A percentile compares a stretch with the other conserved stretches of the same genome.
These are phyloP conservation scores for Hemileccinum impolitum DNA, from an alignment of 768 basidiomycete species.

Conservation along the genomic window DNA sequence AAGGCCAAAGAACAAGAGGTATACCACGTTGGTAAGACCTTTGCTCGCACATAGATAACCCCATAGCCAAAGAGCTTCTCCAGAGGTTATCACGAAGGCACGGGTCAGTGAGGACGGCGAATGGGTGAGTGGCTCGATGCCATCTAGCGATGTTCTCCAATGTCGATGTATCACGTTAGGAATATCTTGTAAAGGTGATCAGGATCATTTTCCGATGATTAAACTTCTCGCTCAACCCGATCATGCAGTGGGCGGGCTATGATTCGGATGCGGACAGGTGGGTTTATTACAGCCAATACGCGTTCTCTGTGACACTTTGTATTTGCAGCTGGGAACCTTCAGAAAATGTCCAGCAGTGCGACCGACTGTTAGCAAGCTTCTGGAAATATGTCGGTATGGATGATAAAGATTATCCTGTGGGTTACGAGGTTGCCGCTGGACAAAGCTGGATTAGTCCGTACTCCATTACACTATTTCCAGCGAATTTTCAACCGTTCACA, in stretches of 20 bases:
- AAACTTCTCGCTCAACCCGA: constrained; percentile 3
- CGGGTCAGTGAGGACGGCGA: constrained; percentile 45
- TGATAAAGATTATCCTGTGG: constrained; percentile 49
- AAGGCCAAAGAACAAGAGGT: constrained; percentile 30
- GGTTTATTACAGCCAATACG: constrained; percentile 5
- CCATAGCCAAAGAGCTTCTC: not conserved
- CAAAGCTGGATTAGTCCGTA: constrained; percentile 57
- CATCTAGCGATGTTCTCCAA: not conserved
- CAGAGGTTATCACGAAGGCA: constrained; percentile 62
- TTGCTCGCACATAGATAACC: not conserved
- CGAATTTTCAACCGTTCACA: constrained; percentile 13
- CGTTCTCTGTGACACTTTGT: not conserved
- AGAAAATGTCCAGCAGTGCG: constrained; percentile 54
- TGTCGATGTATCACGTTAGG: constrained; percentile 33
- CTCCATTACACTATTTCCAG: not conserved
- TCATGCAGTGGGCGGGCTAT: constrained; percentile 65
- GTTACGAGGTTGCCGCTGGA: constrained; percentile 41
- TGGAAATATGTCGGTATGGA: constrained; percentile 60
- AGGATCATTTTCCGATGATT: not conserved
- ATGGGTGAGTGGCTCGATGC: constrained; percentile 50
- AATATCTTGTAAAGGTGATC: constrained; percentile 66
- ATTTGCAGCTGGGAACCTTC: constrained; percentile 65
- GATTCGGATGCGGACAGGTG: constrained; percentile 55
- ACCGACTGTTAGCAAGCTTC: constrained; percentile 59
- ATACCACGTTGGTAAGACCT: constrained; percentile 46